These are phyloP conservation scores for Mortierella sp. DNA, from an alignment of 371 early-diverging fungal species.

Conservation along the genomic window DNA sequence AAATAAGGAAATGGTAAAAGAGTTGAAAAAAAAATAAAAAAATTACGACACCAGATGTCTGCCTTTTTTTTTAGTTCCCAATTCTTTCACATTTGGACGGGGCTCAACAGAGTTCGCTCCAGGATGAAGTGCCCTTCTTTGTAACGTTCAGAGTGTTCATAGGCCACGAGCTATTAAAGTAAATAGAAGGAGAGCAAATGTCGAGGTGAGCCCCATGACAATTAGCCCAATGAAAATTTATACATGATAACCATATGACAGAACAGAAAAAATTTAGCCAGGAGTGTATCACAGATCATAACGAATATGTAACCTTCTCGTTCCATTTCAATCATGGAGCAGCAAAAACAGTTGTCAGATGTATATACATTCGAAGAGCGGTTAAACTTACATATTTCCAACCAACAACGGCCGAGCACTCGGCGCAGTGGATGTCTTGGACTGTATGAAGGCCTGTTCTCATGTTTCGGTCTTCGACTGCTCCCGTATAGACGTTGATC, in stretches of 20 bases:
- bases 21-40: no score
- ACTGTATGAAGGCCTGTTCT: conserved; percentile 80
- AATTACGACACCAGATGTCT: not conserved
- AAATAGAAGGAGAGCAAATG: conserved; percentile 8
- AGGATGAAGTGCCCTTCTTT: conserved; percentile 82
- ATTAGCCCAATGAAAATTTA: no score
- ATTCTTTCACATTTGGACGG: conserved; percentile 9
- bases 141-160: conserved; percentile 71
- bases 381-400: conserved; percentile 75
- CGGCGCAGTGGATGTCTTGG: conserved; percentile 70
- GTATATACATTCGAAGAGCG: not conserved
- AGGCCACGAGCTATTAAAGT: conserved; percentile 66
- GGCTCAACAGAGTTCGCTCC: conserved; percentile 58
- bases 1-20: no score
- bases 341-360: not conserved
- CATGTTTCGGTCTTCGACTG: conserved; percentile 70
- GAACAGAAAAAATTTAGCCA: no score
- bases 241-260: no score
- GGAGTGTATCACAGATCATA: no score
- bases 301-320: no score
- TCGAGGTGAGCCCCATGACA: no score
- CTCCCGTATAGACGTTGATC: conserved; percentile 74
- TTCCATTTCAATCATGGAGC: no score
- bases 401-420: conserved; percentile 72
- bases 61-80: not conserved